Conservation (phyloP, 805 yeast species). For the Citeromyces nyonsensis region DNA sequence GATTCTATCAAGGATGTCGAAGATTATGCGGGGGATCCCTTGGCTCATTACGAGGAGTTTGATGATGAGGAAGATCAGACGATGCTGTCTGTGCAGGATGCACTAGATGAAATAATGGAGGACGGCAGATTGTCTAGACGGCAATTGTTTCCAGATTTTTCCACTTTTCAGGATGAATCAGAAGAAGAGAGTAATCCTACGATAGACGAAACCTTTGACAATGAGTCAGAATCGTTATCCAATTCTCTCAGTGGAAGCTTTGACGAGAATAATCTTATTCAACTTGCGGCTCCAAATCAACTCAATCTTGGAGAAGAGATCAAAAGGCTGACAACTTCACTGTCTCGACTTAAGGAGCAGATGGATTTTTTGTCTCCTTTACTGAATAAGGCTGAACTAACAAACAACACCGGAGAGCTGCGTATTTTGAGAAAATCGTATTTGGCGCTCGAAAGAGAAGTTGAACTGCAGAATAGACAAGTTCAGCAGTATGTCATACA, state of each 20-base stretch:
- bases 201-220: neutral
- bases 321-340: slow-evolving; percentile 34
- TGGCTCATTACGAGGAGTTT: slow-evolving; percentile 13
- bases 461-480: slow-evolving; percentile 58
- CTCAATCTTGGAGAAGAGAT: slow-evolving; percentile 55
- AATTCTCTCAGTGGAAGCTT: neutral
- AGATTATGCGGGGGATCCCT: slow-evolving; percentile 15
- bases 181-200: slow-evolving; percentile 1
- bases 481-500: slow-evolving; percentile 73
- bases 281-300: slow-evolving; percentile 60
- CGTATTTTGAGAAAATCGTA: slow-evolving; percentile 56
- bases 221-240: slow-evolving; percentile 1
- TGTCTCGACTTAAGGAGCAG: slow-evolving; percentile 46
- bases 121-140: slow-evolving; percentile 4
- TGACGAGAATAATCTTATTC: slow-evolving; percentile 21
- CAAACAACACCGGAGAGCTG: slow-evolving; percentile 58
- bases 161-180: neutral
- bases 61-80: slow-evolving; percentile 24
- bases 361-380: slow-evolving; percentile 49
- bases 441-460: slow-evolving; percentile 50
- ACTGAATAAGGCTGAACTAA: slow-evolving; percentile 68
- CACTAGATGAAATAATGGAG: slow-evolving; percentile 42
- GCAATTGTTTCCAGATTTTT: neutral
- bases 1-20: slow-evolving; percentile 3
- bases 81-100: slow-evolving; percentile 50